These are phyloP conservation scores for Diversispora epigaea DNA, from an alignment of 192 early-diverging fungal genomes.

Conservation along the genomic window DNA sequence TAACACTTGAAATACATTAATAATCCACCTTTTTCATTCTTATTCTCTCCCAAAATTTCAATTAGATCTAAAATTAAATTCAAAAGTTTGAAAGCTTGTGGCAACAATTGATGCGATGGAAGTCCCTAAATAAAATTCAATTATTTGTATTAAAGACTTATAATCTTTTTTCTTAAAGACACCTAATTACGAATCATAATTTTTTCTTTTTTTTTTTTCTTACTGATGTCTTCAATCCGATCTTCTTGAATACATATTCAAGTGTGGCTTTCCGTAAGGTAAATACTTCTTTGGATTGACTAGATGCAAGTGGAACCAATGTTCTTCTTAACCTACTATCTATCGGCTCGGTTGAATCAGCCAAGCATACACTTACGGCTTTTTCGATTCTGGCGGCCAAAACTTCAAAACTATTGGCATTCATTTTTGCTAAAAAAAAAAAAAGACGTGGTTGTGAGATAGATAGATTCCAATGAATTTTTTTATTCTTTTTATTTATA, in stretches of 20 bases:
- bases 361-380: background rate
- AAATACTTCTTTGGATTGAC: background rate
- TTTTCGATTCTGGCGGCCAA: background rate
- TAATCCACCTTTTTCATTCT: no score
- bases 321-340: background rate
- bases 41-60: no score
- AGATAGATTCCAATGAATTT: no score
- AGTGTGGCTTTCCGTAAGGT: background rate
- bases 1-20: no score
- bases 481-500: no score
- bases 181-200: background rate
- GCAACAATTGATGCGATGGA: background rate
- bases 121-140: background rate
- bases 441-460: no score
- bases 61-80: background rate
- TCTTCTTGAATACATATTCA: constrained; percentile 6
- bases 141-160: background rate
- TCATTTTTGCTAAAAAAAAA: background rate
- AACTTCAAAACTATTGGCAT: constrained; percentile 1
- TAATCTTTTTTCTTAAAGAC: no score
- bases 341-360: background rate
- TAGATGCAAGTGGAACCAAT: background rate
- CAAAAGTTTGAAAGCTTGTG: constrained; percentile 5
- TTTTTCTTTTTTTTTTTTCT: background rate
- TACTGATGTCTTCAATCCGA: background rate